These are phyloP conservation scores for Melocanna baccifera DNA, from an alignment of 176 grass and related monocot species.

Conservation along the genomic window DNA sequence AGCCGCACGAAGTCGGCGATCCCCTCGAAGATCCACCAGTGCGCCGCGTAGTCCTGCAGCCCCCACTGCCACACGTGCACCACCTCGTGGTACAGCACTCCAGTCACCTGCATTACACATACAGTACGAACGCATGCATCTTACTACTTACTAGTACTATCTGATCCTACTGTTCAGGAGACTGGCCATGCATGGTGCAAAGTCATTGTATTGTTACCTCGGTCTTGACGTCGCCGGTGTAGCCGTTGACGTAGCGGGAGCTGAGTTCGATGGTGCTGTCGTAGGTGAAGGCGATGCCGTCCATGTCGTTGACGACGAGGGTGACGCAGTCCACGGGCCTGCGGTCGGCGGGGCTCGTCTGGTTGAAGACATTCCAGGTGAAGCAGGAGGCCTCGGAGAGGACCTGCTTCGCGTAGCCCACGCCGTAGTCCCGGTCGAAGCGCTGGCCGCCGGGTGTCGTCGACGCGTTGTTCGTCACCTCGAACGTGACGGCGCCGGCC, in stretches of 20 bases:
- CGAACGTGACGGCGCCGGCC: slow-evolving; percentile 41
- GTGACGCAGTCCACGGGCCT: slow-evolving; percentile 47
- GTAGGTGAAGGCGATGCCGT: slow-evolving; percentile 48
- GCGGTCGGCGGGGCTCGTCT: slow-evolving; percentile 23
- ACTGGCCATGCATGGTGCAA: no score
- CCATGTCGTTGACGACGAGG: slow-evolving; percentile 48
- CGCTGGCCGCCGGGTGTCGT: slow-evolving; percentile 46
- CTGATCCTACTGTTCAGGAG: no score
- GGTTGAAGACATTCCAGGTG: slow-evolving; percentile 52
- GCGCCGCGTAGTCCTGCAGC: no score
- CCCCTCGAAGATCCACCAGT: slow-evolving; percentile 23
- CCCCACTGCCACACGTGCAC: slow-evolving; percentile 77
- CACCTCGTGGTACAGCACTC: slow-evolving; percentile 71
- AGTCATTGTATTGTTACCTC: not conserved
- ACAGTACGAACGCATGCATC: no score
- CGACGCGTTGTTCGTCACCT: slow-evolving; percentile 51
- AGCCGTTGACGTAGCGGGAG: slow-evolving; percentile 51
- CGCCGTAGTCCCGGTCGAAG: slow-evolving; percentile 46
- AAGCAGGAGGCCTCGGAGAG: slow-evolving; percentile 56
- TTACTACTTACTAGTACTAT: no score
- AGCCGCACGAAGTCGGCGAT: slow-evolving; percentile 72
- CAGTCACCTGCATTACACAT: slow-evolving; percentile 24
- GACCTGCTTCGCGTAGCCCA: slow-evolving; percentile 55
- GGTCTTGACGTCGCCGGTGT: slow-evolving; percentile 51
- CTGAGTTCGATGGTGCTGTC: slow-evolving; percentile 60